A percentile compares a stretch with the other conserved stretches of the same genome.
Conservation (phyloP, 106 monocot species). For the Dendrobium huoshanense region DNA sequence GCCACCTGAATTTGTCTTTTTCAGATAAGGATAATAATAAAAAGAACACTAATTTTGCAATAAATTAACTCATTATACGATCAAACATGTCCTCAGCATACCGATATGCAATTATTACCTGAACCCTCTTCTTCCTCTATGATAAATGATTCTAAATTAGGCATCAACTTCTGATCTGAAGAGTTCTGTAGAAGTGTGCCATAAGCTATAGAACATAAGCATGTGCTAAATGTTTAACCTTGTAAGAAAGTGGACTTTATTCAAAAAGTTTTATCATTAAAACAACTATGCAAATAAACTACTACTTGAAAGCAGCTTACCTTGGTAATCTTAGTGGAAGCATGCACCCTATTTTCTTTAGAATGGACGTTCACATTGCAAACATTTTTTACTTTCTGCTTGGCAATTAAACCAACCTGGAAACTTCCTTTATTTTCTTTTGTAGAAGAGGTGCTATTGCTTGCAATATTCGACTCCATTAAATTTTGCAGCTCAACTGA, state of each 20-base stretch:
- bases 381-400: conserved; percentile 30
- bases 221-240: not conserved
- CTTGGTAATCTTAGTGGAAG: conserved; percentile 24
- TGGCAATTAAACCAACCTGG: conserved; percentile 12
- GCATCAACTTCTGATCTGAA: conserved; percentile 43
- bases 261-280: not conserved
- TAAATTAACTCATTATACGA: not conserved
- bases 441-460: conserved; percentile 4
- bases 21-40: not conserved
- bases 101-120: conserved; percentile 37
- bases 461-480: not conserved
- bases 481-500: conserved; percentile 6
- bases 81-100: not conserved
- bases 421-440: conserved; percentile 10
- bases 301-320: conserved; percentile 21
- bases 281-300: not conserved
- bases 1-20: conserved; percentile 50
- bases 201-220: not conserved
- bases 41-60: not conserved
- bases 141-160: conserved; percentile 69
- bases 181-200: conserved; percentile 32
- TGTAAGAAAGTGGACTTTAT: not conserved
- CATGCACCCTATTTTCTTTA: conserved; percentile 30
- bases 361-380: conserved; percentile 9
- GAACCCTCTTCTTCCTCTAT: conserved; percentile 97